phyloP scores from a whole-genome alignment of 495 filamentous ascomycete species.

The Aspergillus affinis region DNA sequence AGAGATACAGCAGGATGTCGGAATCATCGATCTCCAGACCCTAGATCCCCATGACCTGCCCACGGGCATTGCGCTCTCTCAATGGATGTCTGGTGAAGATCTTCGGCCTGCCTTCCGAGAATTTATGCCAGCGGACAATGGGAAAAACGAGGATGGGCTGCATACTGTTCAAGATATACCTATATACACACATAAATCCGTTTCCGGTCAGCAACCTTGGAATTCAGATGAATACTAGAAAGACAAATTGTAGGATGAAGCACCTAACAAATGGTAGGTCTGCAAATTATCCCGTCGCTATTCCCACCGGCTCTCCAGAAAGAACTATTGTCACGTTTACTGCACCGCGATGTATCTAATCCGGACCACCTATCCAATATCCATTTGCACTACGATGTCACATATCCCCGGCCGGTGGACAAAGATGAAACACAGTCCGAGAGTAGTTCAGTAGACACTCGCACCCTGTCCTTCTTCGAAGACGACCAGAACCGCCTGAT shows the following conservation, averaged over 20 bases:
- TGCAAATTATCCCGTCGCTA: constrained; percentile 71
- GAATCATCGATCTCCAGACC: constrained; percentile 51
- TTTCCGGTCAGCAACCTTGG: constrained; percentile 37
- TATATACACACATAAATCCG: constrained; percentile 43
- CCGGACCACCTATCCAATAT: constrained; percentile 79
- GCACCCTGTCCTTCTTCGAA: constrained; percentile 50
- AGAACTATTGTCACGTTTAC: constrained; percentile 62
- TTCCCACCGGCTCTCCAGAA: constrained; percentile 68
- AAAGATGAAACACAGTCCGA: background rate
- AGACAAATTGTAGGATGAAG: constrained; percentile 3
- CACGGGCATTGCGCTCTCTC: constrained; percentile 23
- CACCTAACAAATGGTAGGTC: constrained; percentile 51
- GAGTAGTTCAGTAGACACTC: background rate
- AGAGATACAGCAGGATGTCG: constrained; percentile 45
- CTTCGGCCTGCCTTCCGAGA: constrained; percentile 37
- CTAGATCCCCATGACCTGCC: constrained; percentile 34
- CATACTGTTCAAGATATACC: constrained; percentile 39
- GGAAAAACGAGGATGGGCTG: constrained; percentile 23
- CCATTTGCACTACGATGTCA: constrained; percentile 76
- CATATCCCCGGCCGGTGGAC: constrained; percentile 51
- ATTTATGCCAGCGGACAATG: constrained; percentile 27
- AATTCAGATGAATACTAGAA: background rate
- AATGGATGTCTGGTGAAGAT: constrained; percentile 33
- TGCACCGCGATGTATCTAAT: constrained; percentile 79
- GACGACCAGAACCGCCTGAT: constrained; percentile 38